Evolutionary conservation across 192 early-diverging fungal species (phyloP).

Genomic region (Spinellus fusiger): DNA sequence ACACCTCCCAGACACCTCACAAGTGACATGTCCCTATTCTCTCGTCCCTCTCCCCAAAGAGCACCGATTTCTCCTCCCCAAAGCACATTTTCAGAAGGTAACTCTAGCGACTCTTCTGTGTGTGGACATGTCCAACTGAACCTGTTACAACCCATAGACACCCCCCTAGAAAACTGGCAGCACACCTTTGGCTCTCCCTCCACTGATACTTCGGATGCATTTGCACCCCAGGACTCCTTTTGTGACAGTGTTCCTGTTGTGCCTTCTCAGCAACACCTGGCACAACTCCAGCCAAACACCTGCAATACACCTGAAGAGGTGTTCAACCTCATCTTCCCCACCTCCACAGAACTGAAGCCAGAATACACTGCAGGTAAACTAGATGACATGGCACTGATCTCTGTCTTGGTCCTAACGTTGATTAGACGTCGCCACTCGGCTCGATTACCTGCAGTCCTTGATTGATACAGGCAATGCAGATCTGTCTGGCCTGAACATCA

Average conservation of each 20-base stretch:
- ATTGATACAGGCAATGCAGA: constrained; percentile 10
- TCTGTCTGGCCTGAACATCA: constrained; percentile 3
- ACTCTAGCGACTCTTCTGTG: background rate
- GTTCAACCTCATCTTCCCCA: constrained; percentile 2
- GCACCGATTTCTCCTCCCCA: constrained; percentile 22
- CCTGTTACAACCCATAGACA: background rate
- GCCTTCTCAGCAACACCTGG: background rate
- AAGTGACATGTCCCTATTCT: background rate
- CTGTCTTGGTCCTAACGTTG: background rate
- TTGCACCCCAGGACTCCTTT: no score
- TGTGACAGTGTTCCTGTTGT: background rate
- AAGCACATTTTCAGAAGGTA: constrained; percentile 27
- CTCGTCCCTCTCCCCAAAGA: background rate
- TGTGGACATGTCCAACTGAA: background rate
- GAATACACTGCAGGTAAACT: constrained; percentile 17
- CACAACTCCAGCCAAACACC: background rate
- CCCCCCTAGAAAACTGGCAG: background rate
- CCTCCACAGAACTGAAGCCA: constrained; percentile 5
- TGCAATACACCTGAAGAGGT: background rate
- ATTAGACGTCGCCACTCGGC: constrained; percentile 15
- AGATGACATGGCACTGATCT: background rate
- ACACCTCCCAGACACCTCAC: constrained; percentile 17
- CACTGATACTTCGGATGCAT: constrained; percentile 8
- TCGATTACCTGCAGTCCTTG: constrained; percentile 12
- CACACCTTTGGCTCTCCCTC: background rate